Base-by-base conservation (phyloP, 2,329 filamentous ascomycete species). In the Arthrobotrys conoides region DNA sequence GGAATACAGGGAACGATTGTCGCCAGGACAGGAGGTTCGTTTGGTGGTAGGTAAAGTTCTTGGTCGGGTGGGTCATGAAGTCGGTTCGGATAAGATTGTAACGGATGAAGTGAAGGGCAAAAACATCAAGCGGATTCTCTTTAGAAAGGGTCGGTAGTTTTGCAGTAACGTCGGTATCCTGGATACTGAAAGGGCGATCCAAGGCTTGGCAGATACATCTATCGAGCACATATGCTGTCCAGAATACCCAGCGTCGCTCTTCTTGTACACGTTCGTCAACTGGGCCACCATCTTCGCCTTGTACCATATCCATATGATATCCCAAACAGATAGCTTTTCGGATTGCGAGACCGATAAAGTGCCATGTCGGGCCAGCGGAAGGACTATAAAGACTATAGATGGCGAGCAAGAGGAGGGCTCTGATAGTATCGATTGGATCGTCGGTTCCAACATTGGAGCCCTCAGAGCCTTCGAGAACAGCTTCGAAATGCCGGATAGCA, bases 391-490 rank as follows among this genome's bases (percentile, higher is more conserved):
- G 48, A 59, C 75, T 79, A 55, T 79, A 79, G 10, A 79, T 79
- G 18, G 76, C 76, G 20, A 79, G 76, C 2, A 79, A 20, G 4
- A 79, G 57, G 5, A 79, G 55, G 8, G 76, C 76, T 46, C 71
- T 75, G 12, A 79, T 79, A 9, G 76, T 79, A 67, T 79, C 76
- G 14, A 79, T 79, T 5, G 76, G 76, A 44, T 79, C 76, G n/a
- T 79, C 76, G 4, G 76, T 51, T 2, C 75, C 75, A n/a, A 75
- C 66, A 14, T 73, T 73, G 5, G 76, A 79, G 9, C 70, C 71
- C 41, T 79, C 76, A 10, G 76, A 79, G 6, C 76, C 76, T 46
- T 79, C 76, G 0, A 79, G 59, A 16, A 79, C 76, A 14, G 76
- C 76, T 24, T 79, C 76, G 24, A 79, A 79, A 55, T 79, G 76